These are phyloP conservation scores for Eleusine coracana DNA, from an alignment of 176 grass and related monocot genomes.

Conservation along the genomic window DNA sequence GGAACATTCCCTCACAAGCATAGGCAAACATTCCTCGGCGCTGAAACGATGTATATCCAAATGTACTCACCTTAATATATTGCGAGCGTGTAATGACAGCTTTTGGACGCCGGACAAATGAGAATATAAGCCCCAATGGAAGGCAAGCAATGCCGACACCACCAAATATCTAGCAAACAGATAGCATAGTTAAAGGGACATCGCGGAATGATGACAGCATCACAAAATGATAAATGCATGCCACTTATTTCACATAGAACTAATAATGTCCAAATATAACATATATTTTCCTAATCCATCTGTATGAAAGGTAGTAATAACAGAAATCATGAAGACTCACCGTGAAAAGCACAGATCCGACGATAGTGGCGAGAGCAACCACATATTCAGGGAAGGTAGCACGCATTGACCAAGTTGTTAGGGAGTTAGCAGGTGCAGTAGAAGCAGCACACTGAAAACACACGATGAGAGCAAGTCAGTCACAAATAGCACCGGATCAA, in stretches of 20 bases:
- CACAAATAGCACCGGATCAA: neutral
- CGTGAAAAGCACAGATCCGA: conserved; percentile 95
- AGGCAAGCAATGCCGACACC: conserved; percentile 97
- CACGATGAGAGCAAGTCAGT: conserved; percentile 16
- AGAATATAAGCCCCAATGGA: conserved; percentile 86
- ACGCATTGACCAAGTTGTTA: conserved; percentile 97
- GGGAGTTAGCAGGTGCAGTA: conserved; percentile 61
- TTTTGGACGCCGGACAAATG: conserved; percentile 90
- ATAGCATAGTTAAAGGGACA: conserved; percentile 2
- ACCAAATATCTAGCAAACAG: conserved; percentile 89
- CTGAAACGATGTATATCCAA: conserved; percentile 28
- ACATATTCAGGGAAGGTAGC: conserved; percentile 96
- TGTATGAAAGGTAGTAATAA: conserved; percentile 2
- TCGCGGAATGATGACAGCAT: neutral
- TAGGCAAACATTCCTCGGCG: conserved; percentile 16
- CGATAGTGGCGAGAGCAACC: conserved; percentile 93
- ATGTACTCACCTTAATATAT: conserved; percentile 84
- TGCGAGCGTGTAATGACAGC: conserved; percentile 99
- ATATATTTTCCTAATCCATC: neutral
- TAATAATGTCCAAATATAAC: neutral
- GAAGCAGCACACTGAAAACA: conserved; percentile 77
- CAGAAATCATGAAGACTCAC: conserved; percentile 49
- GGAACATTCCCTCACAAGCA: conserved; percentile 19
- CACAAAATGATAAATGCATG: conserved; percentile 2
- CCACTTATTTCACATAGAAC: conserved; percentile 2